These are phyloP conservation scores for Rhodotorula sp. DNA, from an alignment of 1,284 basidiomycete genomes.

Conservation along the genomic window DNA sequence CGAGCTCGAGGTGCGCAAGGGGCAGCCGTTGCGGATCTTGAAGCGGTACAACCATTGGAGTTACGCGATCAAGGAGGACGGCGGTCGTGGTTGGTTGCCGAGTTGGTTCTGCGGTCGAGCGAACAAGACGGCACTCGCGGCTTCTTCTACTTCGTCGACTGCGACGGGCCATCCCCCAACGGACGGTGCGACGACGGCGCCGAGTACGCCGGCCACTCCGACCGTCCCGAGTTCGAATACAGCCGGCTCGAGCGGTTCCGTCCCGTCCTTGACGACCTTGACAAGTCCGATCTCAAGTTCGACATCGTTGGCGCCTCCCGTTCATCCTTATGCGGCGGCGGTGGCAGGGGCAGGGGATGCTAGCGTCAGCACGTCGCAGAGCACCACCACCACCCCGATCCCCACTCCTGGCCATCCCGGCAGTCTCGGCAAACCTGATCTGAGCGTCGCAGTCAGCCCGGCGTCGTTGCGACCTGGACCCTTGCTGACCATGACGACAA, in stretches of 20 bases:
- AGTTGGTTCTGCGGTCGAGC: slow-evolving; percentile 40
- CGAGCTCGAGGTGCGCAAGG: slow-evolving; percentile 80
- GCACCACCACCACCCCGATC: neutral
- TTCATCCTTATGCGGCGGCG: neutral
- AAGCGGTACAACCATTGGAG: slow-evolving; percentile 92
- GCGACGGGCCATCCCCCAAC: neutral
- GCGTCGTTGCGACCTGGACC: neutral
- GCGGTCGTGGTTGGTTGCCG: slow-evolving; percentile 81
- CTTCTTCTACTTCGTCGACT: neutral
- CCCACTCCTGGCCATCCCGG: neutral
- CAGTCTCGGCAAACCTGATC: neutral
- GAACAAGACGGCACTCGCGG: slow-evolving; percentile 5
- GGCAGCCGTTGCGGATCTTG: slow-evolving; percentile 85
- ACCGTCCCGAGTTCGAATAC: neutral
- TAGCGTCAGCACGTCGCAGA: neutral
- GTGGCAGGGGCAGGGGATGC: neutral
- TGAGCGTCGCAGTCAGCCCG: slow-evolving; percentile 3
- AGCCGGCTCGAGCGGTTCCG: neutral
- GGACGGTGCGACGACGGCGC: neutral
- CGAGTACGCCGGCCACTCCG: neutral
- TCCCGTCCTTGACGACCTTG: neutral
- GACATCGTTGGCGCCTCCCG: neutral
- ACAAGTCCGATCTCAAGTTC: neutral
- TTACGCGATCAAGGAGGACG: slow-evolving; percentile 82
- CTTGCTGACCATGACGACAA: neutral